phyloP scores from a whole-genome alignment of 345 rosid genomes.

The Hypericum androsaemum region DNA sequence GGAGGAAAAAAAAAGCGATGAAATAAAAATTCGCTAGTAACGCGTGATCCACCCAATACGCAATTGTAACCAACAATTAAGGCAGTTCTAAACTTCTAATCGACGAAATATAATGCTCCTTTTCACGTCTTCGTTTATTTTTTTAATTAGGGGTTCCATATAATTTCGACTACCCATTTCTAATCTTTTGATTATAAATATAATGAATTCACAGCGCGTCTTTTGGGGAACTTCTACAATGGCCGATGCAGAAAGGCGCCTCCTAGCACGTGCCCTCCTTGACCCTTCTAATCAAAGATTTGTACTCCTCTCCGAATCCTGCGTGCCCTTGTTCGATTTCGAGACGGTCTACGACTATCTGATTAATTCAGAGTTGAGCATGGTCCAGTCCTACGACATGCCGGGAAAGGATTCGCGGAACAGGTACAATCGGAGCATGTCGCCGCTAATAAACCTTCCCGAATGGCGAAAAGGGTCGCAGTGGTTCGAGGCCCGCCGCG shows the following conservation, averaged over 20 bases:
- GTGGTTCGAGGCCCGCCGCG: conserved; percentile 62
- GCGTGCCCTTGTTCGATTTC: conserved; percentile 63
- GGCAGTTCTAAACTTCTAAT: too few species aligned
- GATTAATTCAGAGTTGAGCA: conserved; percentile 39
- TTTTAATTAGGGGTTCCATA: too few species aligned
- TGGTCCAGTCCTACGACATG: conserved; percentile 36
- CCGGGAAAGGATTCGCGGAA: conserved; percentile 42
- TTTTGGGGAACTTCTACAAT: too few species aligned
- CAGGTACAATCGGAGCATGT: conserved; percentile 49
- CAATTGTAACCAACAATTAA: too few species aligned
- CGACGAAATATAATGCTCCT: too few species aligned
- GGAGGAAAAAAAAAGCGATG: too few species aligned
- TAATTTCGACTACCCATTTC: too few species aligned
- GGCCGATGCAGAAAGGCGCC: conserved; percentile 32
- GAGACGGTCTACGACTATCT: conserved; percentile 42
- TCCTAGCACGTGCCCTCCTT: conserved; percentile 57
- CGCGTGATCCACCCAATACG: too few species aligned
- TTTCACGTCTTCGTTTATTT: too few species aligned
- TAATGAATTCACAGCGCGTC: too few species aligned
- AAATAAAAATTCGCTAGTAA: too few species aligned
- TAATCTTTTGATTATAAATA: too few species aligned
- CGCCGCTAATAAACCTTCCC: conserved; percentile 39
- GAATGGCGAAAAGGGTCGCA: conserved; percentile 80
- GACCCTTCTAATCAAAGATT: conserved; percentile 62
- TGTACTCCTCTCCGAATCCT: conserved; percentile 56